These are phyloP conservation scores for Termitomyces sp. DNA, from an alignment of 768 basidiomycete genomes.

Conservation along the genomic window DNA sequence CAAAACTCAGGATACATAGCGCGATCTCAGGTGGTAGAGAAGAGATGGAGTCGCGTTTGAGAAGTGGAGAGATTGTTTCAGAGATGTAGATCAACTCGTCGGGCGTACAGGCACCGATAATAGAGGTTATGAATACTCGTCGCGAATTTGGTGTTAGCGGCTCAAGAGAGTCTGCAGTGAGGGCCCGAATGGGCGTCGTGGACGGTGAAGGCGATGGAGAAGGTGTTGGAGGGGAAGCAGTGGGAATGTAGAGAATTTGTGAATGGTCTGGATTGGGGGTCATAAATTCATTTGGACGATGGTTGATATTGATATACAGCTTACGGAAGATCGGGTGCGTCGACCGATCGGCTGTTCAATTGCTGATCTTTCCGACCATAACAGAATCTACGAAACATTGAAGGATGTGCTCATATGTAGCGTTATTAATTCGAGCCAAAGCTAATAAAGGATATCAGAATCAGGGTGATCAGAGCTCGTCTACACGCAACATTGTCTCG, in stretches of 20 bases:
- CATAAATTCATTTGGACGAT: neutral
- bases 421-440: no score
- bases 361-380: no score
- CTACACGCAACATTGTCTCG: neutral
- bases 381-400: no score
- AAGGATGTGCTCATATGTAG: neutral
- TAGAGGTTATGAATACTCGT: neutral
- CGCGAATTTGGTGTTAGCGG: neutral
- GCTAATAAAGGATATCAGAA: neutral
- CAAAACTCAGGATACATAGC: constrained; percentile 67
- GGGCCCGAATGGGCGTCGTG: neutral
- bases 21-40: constrained; percentile 54
- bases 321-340: neutral
- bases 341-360: neutral
- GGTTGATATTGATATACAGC: neutral
- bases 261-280: neutral
- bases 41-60: constrained; percentile 54
- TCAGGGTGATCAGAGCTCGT: neutral
- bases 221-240: neutral
- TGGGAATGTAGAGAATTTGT: neutral
- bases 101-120: constrained; percentile 10
- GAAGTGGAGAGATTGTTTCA: constrained; percentile 53
- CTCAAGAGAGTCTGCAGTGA: neutral
- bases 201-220: neutral
- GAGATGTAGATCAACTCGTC: constrained; percentile 62